Conservation (phyloP, 208 protist species). For the Trypanosoma theileri region DNA sequence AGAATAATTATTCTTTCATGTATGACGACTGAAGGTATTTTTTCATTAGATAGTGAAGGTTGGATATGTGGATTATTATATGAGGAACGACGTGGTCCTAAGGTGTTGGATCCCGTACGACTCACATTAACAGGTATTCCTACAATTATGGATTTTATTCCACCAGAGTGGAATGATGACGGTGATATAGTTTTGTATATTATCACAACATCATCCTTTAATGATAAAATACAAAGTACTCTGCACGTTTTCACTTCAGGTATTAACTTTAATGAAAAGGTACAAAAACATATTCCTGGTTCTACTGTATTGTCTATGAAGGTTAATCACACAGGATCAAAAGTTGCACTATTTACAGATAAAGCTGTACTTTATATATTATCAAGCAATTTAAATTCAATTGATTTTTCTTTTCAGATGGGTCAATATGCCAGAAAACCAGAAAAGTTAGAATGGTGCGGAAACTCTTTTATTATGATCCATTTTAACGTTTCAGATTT, state of each 20-base stretch:
- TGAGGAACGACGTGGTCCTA: slow-evolving; percentile 16
- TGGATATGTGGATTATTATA: slow-evolving; percentile 15
- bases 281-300: slow-evolving; percentile 10
- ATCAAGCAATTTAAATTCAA: slow-evolving; percentile 13
- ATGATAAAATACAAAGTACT: slow-evolving; percentile 1
- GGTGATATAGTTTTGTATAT: slow-evolving; percentile 27
- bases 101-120: not conserved
- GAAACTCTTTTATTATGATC: slow-evolving; percentile 33
- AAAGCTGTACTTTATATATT: slow-evolving; percentile 5
- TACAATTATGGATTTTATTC: slow-evolving; percentile 27
- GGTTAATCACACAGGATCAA: slow-evolving; percentile 12
- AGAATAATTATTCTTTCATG: slow-evolving; percentile 12
- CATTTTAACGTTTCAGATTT: slow-evolving; percentile 30
- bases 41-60: slow-evolving; percentile 14
- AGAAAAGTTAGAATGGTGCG: slow-evolving; percentile 39
- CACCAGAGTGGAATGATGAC: slow-evolving; percentile 22
- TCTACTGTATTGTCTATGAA: slow-evolving; percentile 1
- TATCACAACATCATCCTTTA: not conserved
- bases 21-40: slow-evolving; percentile 7
- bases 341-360: slow-evolving; percentile 11
- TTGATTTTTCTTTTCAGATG: slow-evolving; percentile 11
- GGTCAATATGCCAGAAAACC: not conserved
- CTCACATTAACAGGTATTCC: slow-evolving; percentile 1
- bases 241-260: slow-evolving; percentile 4
- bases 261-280: not conserved